Conservation (phyloP, 2,329 filamentous ascomycete genomes). For the Fusarium keratoplasticum region DNA sequence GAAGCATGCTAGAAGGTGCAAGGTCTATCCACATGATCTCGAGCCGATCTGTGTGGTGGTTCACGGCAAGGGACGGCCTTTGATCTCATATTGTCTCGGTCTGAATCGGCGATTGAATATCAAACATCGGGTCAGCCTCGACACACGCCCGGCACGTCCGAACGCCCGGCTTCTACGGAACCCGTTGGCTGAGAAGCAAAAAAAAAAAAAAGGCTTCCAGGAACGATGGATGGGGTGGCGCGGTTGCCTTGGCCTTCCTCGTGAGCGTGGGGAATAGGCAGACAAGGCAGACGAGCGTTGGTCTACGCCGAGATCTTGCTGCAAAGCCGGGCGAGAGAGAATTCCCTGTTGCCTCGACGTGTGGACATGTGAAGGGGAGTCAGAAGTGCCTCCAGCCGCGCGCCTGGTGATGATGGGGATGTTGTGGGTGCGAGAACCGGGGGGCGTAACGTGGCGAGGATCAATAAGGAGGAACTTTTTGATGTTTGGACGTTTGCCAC, state of each 20-base stretch:
- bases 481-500: not conserved
- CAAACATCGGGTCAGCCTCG: not conserved
- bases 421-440: not conserved
- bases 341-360: not conserved
- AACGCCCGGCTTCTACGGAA: slow-evolving; percentile 32
- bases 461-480: not conserved
- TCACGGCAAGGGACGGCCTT: not conserved
- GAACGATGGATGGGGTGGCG: slow-evolving; percentile 19
- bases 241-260: slow-evolving; percentile 1
- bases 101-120: slow-evolving; percentile 6
- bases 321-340: slow-evolving; percentile 5
- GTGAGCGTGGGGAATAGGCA: slow-evolving; percentile 6
- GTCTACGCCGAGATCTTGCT: slow-evolving; percentile 1
- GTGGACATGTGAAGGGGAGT: not conserved
- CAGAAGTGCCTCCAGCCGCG: slow-evolving; percentile 4
- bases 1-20: not conserved
- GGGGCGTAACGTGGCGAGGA: slow-evolving; percentile 3
- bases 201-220: slow-evolving; percentile 6
- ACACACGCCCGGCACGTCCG: slow-evolving; percentile 12
- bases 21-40: not conserved
- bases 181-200: not conserved
- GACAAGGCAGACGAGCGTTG: slow-evolving; percentile 22
- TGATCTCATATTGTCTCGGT: not conserved
- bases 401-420: not conserved
- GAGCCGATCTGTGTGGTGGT: not conserved